Base-by-base conservation (phyloP, 345 rosid genomes). In the Aquilaria sinensis region DNA sequence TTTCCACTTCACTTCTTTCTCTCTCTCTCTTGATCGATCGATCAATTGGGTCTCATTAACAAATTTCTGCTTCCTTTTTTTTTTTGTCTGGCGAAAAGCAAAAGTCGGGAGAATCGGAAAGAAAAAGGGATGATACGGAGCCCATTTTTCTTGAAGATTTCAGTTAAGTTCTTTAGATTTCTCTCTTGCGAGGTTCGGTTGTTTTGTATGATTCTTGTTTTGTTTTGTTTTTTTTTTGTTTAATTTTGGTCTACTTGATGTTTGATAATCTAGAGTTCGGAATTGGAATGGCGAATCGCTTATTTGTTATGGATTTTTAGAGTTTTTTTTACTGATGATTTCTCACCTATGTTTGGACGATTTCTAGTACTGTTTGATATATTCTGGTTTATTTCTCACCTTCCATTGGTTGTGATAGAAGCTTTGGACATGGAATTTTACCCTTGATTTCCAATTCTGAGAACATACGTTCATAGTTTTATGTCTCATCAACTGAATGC, bases 231-330 rank as follows among this genome's bases (percentile, higher is more conserved):
- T 41, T 64, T 2, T 31, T 23, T 8, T 53, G 11, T 32, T 48
- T 31, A 30, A 15, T 16, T 2, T 65, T 47, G 56, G n/a, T 32
- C 33, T 11, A 14, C 16, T 47, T 6, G 61, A 12, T 56, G 29
- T 5, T 3, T 64, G 51, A 31, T 1, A 11, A 47, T 48, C 31
- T 47, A 48, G 23, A 65, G 8, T 48, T 7, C 30, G 51, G 31
- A 45, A 41, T 46, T 47, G 37, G 12, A 63, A 41, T 8, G 59
- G 31, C 7, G 46, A 52, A 63, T 63, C 59, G 61, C n/a, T 59
- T 56, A 3, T 53, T 33, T 23, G 1, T 53, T 29, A 16, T 15
- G 53, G 34, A 15, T 48, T 51, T 62, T 23, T 53, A 23, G 31
- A n/a, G 31, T 53, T 53, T 23, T 2, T 16, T 23, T 53, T 2